phyloP scores from a whole-genome alignment of 2,329 filamentous ascomycete genomes.

The Arthroderma uncinatum region DNA sequence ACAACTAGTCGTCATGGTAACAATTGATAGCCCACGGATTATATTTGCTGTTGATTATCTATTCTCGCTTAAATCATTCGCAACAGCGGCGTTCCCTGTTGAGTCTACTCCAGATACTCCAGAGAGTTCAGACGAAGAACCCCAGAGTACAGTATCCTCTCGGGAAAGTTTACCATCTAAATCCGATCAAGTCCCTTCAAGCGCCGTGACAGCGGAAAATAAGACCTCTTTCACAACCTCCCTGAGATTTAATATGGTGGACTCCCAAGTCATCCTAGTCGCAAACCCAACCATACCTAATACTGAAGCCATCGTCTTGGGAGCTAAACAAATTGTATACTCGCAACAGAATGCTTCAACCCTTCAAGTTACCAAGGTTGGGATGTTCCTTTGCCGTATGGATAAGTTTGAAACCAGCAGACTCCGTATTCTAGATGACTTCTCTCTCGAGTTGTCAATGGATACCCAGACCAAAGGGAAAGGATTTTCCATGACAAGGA shows the following conservation, averaged over 20 bases:
- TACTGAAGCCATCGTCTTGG: constrained; percentile 90
- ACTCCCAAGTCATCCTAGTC: constrained; percentile 92
- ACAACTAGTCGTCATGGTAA: constrained; percentile 79
- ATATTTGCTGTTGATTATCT: constrained; percentile 95
- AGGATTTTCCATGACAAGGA: constrained; percentile 56
- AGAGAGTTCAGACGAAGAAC: constrained; percentile 27
- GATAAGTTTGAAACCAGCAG: constrained; percentile 87
- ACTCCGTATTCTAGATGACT: constrained; percentile 89
- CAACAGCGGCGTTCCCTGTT: constrained; percentile 55
- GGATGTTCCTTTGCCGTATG: constrained; percentile 99
- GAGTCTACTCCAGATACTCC: constrained; percentile 36
- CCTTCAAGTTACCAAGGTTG: constrained; percentile 82
- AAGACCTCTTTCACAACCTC: constrained; percentile 56
- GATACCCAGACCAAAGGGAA: constrained; percentile 56
- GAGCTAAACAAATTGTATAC: constrained; percentile 83
- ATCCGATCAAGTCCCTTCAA: neutral
- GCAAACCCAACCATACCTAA: constrained; percentile 82
- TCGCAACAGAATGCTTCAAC: constrained; percentile 91
- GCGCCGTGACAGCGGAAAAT: constrained; percentile 1
- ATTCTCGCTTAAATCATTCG: constrained; percentile 75
- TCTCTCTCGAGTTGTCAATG: constrained; percentile 80
- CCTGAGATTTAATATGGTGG: constrained; percentile 86
- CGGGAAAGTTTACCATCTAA: neutral
- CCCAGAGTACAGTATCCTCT: constrained; percentile 18
- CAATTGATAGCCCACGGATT: constrained; percentile 84